Evolutionary conservation across 2,329 filamentous ascomycete species (phyloP).

Genomic region (Fusarium illudens): DNA sequence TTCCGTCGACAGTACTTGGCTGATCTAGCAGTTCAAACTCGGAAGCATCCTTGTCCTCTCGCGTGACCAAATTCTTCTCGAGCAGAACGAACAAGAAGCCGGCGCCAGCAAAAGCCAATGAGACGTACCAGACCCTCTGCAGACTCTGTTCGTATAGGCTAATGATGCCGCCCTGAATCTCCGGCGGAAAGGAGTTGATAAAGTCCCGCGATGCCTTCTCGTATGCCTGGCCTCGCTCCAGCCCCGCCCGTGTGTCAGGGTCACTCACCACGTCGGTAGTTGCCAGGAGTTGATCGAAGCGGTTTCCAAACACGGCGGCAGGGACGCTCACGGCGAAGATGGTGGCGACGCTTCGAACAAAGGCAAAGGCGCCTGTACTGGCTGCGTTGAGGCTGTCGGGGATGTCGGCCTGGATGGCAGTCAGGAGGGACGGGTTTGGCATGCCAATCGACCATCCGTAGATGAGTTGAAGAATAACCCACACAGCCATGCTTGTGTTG

Average conservation of each 20-base stretch:
- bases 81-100: not conserved
- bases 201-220: not conserved
- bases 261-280: not conserved
- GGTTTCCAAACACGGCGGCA: not conserved
- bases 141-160: not conserved
- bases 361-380: not conserved
- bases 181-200: not conserved
- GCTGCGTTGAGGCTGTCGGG: not conserved
- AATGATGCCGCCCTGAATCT: not conserved
- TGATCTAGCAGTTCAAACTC: not conserved
- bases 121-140: not conserved
- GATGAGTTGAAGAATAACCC: not conserved
- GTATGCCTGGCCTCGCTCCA: not conserved
- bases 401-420: not conserved
- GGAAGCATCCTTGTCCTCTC: not conserved
- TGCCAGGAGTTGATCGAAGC: not conserved
- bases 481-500: not conserved
- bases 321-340: not conserved
- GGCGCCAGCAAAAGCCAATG: not conserved
- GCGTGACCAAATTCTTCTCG: not conserved
- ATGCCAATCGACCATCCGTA: not conserved
- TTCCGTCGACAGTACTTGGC: not conserved
- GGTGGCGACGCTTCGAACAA: not conserved
- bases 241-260: not conserved
- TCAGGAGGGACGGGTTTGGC: not conserved